Conservation (phyloP, 1,284 basidiomycete species). For the Peniophora sp. region DNA sequence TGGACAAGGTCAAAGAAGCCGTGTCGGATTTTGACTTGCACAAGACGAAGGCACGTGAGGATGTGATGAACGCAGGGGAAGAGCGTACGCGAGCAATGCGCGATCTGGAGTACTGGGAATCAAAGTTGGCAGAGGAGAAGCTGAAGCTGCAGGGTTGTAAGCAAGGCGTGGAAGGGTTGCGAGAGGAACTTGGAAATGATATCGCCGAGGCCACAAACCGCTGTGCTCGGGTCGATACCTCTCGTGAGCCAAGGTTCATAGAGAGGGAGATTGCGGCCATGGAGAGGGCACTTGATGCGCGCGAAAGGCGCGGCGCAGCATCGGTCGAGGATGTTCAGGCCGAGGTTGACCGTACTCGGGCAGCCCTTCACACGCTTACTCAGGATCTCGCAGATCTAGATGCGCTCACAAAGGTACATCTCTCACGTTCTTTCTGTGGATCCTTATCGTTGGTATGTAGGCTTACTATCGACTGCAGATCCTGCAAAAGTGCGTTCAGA, state of each 20-base stretch:
- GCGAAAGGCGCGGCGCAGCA: conserved; percentile 69
- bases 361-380: conserved; percentile 47
- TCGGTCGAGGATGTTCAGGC: conserved; percentile 70
- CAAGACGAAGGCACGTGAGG: conserved; percentile 43
- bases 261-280: conserved; percentile 56
- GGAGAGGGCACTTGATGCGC: conserved; percentile 58
- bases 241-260: conserved; percentile 48
- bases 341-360: conserved; percentile 57
- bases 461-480: conserved; percentile 29
- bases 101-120: conserved; percentile 34
- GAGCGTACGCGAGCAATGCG: conserved; percentile 40
- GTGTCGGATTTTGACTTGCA: conserved; percentile 23
- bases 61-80: conserved; percentile 43
- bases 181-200: conserved; percentile 51
- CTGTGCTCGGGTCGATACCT: conserved; percentile 52
- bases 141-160: conserved; percentile 34
- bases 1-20: conserved; percentile 30
- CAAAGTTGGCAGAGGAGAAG: conserved; percentile 39
- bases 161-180: conserved; percentile 36
- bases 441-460: neutral
- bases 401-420: conserved; percentile 51
- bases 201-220: conserved; percentile 54
- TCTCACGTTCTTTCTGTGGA: neutral
- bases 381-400: conserved; percentile 56
- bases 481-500: conserved; percentile 53